These are phyloP conservation scores for Aristolochia fimbriata DNA, from an alignment of 164 flowering plant species.

Conservation along the genomic window DNA sequence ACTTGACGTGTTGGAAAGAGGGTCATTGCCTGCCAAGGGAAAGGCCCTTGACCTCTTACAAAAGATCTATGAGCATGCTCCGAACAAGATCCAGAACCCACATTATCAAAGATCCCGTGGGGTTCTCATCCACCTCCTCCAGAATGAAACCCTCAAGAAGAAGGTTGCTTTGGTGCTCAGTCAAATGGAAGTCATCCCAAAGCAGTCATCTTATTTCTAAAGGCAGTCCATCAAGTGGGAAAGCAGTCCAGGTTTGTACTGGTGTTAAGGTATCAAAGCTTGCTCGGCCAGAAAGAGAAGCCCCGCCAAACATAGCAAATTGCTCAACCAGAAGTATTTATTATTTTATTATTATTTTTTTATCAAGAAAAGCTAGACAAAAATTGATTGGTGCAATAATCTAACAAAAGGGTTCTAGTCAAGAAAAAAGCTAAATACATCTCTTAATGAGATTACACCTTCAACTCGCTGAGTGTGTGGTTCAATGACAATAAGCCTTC, in stretches of 20 bases:
- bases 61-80: constrained; percentile 6
- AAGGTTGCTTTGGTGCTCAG: constrained; percentile 19
- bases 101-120: constrained; percentile 7
- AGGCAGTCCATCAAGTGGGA: too few relatives aligned
- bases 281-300: too few relatives aligned
- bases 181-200: constrained; percentile 19
- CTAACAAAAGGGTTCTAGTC: constrained; percentile 15
- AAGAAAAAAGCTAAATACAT: constrained; percentile 31
- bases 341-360: constrained; percentile 15
- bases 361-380: constrained; percentile 15
- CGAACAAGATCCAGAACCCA: not conserved
- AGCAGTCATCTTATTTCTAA: constrained; percentile 22
- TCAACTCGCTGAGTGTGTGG: constrained; percentile 56
- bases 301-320: not conserved
- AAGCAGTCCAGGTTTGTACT: too few relatives aligned
- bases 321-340: constrained; percentile 8
- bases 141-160: constrained; percentile 18
- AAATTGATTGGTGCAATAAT: constrained; percentile 9
- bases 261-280: too few relatives aligned
- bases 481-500: constrained; percentile 43
- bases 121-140: constrained; percentile 18
- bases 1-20: constrained; percentile 18
- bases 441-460: constrained; percentile 48
- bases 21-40: constrained; percentile 8
- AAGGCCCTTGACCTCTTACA: constrained; percentile 20